These are phyloP conservation scores for Ephemerocybe angulata DNA, from an alignment of 768 basidiomycete genomes.

Conservation along the genomic window DNA sequence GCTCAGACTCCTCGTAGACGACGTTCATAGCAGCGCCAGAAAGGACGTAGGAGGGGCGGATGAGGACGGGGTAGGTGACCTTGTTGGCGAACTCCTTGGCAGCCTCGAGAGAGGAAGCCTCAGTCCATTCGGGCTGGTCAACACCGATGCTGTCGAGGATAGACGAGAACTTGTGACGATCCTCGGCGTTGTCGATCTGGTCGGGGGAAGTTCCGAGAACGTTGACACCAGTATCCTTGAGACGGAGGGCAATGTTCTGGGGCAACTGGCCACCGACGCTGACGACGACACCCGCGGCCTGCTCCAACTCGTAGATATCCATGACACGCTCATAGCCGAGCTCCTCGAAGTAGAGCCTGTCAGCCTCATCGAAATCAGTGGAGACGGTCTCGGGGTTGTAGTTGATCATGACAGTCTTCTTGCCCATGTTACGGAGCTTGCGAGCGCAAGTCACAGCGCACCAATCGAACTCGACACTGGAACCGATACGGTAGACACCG, in stretches of 20 bases:
- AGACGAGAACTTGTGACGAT: conserved; percentile 98
- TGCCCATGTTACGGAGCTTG: conserved; percentile 87
- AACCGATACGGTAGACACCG: conserved; percentile 97
- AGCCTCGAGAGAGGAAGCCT: conserved; percentile 82
- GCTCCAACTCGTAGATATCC: conserved; percentile 98
- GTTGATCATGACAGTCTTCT: conserved; percentile 98
- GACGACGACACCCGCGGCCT: conserved; percentile 90
- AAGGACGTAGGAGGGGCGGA: conserved; percentile 96
- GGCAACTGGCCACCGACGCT: conserved; percentile 97
- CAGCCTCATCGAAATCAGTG: conserved; percentile 99
- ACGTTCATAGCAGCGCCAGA: conserved; percentile 99
- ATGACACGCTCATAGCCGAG: conserved; percentile 97
- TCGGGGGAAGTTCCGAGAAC: conserved; percentile 95
- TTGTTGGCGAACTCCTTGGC: conserved; percentile 88
- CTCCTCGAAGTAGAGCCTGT: conserved; percentile 97
- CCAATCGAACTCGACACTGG: conserved; percentile 99
- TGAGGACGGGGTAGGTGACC: conserved; percentile 94
- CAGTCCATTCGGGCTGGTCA: conserved; percentile 96
- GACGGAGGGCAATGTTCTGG: conserved; percentile 95
- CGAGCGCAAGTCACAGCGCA: conserved; percentile 99
- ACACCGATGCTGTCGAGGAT: conserved; percentile 93
- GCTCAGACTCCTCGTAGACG: conserved; percentile 83
- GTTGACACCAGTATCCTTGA: conserved; percentile 86
- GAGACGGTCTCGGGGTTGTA: conserved; percentile 99
- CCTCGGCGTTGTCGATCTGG: conserved; percentile 95